Evolutionary conservation across 164 flowering plant species (phyloP), one percentile per base, ranked within the genome.

Genomic region (Echeveria elegans): DNA sequence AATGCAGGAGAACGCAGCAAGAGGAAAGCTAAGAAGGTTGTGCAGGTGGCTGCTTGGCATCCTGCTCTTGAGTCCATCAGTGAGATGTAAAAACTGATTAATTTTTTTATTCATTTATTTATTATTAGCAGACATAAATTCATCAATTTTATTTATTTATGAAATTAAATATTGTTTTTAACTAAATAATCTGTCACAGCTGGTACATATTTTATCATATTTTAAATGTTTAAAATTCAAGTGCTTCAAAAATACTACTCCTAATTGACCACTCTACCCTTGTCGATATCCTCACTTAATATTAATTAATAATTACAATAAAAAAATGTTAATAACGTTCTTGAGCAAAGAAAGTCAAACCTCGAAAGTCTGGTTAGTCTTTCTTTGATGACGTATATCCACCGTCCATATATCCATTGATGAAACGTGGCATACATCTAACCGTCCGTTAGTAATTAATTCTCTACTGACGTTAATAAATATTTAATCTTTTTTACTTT

Each of bases 11-110:
- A 6, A 15, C 1, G 24, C 56, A 48, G 24, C 24, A 48, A 48
- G 15, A 56, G 61, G 11, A 12, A 32, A 56, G 7, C 19, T 29
- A 53, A 24, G 29, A 53, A 53, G 24, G 60, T 56, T 29, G 61
- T 56, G 61, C 61, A 28, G 32, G 32, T 28, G 31, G 32, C 61
- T 56, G 16, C 32, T 56, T 56, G 61, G 61, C 61, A 56, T 56
- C 61, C 61, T 28, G 32, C 61, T 26, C 61, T 56, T 28, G 61
- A 56, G 32, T 56, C 61, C 61, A 56, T 56, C 32, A 11, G 63
- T 12, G 38, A 61, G 18, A n/a, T 15, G 24, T 10, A 40, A 34
- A 34, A 34, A 34, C 37, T 34, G 37, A 34, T 3, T 34, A 34
- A 3, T 34, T 3, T 34, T 34, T 34, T 34, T 3, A 34, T 34